Evolutionary conservation across 2,329 filamentous ascomycete genomes (phyloP).

Genomic region (Colletotrichum higginsianum): DNA sequence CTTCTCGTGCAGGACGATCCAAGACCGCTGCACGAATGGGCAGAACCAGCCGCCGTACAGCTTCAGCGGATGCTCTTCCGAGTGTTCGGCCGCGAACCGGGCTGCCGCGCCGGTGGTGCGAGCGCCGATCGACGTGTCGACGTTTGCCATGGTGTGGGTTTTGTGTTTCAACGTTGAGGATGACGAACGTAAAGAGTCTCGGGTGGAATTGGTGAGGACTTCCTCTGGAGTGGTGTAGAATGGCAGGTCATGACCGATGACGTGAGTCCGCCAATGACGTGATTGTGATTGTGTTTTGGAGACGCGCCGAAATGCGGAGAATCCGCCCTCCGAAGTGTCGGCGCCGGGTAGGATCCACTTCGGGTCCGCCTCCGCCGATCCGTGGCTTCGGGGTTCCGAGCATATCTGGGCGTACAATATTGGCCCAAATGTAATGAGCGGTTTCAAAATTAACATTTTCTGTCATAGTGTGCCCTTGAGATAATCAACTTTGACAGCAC

Average conservation of each 20-base stretch:
- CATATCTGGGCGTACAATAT: neutral
- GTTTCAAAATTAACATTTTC: neutral
- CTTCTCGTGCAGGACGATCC: conserved; percentile 83
- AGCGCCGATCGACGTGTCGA: conserved; percentile 65
- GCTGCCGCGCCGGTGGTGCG: conserved; percentile 66
- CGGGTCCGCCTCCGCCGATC: neutral
- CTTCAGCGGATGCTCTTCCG: conserved; percentile 68
- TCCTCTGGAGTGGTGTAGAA: too few relatives aligned
- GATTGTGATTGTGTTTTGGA: conserved; percentile 14
- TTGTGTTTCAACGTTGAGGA: too few relatives aligned
- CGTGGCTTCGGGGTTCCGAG: neutral
- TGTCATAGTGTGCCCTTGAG: too few relatives aligned
- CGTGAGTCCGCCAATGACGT: conserved; percentile 33
- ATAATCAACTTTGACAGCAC: neutral
- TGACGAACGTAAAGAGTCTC: too few relatives aligned
- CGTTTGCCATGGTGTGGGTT: conserved; percentile 55
- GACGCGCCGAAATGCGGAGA: neutral
- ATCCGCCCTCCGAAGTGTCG: neutral
- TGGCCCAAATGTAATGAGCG: neutral
- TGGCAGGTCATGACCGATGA: conserved; percentile 5
- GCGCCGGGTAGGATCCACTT: neutral
- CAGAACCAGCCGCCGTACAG: conserved; percentile 85
- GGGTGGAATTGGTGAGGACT: too few relatives aligned
- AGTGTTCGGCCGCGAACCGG: conserved; percentile 61
- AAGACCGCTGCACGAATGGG: conserved; percentile 78